Evolutionary conservation across 495 filamentous ascomycete genomes (phyloP).

Genomic region (Geopyxis carbonaria): DNA sequence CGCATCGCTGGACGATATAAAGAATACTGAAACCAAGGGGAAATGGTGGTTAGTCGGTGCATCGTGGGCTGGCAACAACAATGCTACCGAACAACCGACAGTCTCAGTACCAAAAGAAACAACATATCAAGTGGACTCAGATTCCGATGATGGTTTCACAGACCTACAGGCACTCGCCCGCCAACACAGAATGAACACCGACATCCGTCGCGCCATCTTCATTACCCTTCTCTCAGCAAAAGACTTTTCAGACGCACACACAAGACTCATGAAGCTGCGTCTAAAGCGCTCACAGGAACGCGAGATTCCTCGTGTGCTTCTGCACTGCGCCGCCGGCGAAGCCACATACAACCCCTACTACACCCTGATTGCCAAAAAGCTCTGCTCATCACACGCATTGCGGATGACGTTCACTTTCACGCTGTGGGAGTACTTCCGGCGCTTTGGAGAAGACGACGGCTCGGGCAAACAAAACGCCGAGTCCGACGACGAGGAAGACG

Average conservation of each 20-base stretch:
- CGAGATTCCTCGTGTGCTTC: constrained; percentile 73
- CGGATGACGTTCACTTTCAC: constrained; percentile 70
- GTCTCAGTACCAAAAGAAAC: not conserved
- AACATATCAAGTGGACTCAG: constrained; percentile 9
- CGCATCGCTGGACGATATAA: constrained; percentile 62
- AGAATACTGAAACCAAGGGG: constrained; percentile 63
- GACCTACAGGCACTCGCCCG: constrained; percentile 61
- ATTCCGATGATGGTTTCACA: constrained; percentile 37
- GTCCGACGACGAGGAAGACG: constrained; percentile 33
- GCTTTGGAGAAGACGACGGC: constrained; percentile 54
- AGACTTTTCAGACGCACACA: constrained; percentile 69
- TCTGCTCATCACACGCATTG: constrained; percentile 56
- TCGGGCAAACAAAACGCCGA: constrained; percentile 37
- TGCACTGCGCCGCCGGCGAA: constrained; percentile 76
- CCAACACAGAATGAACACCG: constrained; percentile 86
- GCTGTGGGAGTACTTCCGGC: constrained; percentile 74
- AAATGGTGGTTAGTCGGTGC: constrained; percentile 98
- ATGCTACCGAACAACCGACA: constrained; percentile 1
- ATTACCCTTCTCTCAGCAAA: constrained; percentile 72
- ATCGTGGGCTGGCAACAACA: constrained; percentile 47
- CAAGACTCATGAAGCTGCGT: constrained; percentile 59
- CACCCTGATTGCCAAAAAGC: constrained; percentile 56
- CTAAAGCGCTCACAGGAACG: constrained; percentile 71
- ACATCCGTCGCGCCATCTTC: constrained; percentile 82
- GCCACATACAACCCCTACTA: constrained; percentile 85